Conservation (phyloP, 1,139 yeast genomes). For the Suzukiozyma palmioleophila region DNA sequence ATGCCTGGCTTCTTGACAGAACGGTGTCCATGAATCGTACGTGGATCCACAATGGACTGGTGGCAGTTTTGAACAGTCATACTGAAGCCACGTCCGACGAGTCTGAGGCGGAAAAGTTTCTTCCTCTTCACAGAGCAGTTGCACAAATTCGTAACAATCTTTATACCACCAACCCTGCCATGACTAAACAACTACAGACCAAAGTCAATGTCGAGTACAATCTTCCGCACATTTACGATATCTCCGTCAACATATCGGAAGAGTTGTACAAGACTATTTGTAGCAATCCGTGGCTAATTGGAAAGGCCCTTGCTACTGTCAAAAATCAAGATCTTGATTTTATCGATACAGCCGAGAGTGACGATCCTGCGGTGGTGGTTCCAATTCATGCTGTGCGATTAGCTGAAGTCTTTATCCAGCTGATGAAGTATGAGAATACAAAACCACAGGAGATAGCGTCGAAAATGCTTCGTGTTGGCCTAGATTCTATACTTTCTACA, state of each 20-base stretch:
- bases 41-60: constrained; percentile 35
- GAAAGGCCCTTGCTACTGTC: constrained; percentile 1
- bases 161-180: constrained; percentile 14
- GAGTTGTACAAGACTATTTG: not conserved
- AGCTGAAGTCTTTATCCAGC: constrained; percentile 15
- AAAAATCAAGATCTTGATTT: constrained; percentile 14
- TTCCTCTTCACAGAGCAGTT: constrained; percentile 28
- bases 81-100: constrained; percentile 10
- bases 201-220: not conserved
- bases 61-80: constrained; percentile 26
- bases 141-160: constrained; percentile 20
- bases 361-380: constrained; percentile 41
- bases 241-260: not conserved
- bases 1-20: constrained; percentile 45
- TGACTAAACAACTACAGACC: constrained; percentile 8
- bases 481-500: constrained; percentile 2
- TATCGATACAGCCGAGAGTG: constrained; percentile 34
- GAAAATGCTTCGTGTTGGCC: not conserved
- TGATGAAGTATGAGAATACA: constrained; percentile 28
- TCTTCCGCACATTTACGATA: constrained; percentile 1
- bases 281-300: constrained; percentile 1
- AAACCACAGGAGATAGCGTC: constrained; percentile 1
- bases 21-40: constrained; percentile 35
- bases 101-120: constrained; percentile 10
- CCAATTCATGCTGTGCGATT: constrained; percentile 4